These are phyloP conservation scores for Achlya hypogyna DNA, from an alignment of 352 stramenopile genomes.

Conservation along the genomic window DNA sequence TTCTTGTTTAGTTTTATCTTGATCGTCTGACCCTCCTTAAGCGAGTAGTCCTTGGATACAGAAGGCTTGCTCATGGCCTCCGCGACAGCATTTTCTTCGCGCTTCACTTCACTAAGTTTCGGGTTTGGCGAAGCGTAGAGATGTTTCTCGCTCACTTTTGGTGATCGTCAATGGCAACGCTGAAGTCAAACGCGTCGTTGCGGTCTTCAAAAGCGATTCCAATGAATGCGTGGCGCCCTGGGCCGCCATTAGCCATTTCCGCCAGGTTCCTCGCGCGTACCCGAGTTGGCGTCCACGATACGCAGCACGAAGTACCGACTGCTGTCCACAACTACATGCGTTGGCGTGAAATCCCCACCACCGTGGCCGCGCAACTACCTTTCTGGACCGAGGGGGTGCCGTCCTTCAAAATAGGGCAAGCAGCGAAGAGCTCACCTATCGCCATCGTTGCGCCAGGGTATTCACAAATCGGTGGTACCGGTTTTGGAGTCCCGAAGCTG, in stretches of 20 bases:
- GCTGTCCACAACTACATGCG: conserved; percentile 66
- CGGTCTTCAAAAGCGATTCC: conserved; percentile 90
- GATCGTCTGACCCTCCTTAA: conserved; percentile 91
- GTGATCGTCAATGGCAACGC: conserved; percentile 86
- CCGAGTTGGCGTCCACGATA: conserved; percentile 80
- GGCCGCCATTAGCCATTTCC: neutral
- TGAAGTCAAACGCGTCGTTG: conserved; percentile 93
- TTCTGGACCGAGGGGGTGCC: conserved; percentile 53
- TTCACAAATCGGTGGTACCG: conserved; percentile 16
- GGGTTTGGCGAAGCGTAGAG: neutral
- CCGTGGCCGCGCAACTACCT: conserved; percentile 26
- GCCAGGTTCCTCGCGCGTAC: conserved; percentile 24
- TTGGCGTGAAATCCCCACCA: neutral
- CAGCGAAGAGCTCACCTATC: conserved; percentile 36
- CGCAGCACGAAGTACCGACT: conserved; percentile 91
- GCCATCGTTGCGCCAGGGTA: neutral
- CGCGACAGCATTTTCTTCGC: conserved; percentile 37
- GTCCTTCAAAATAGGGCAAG: conserved; percentile 48
- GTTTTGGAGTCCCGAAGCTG: conserved; percentile 51
- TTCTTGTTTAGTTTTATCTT: conserved; percentile 76
- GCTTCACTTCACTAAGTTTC: conserved; percentile 39
- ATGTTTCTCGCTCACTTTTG: conserved; percentile 38
- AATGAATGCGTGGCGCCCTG: conserved; percentile 87
- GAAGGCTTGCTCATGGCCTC: conserved; percentile 28
- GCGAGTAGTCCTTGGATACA: conserved; percentile 77